These are phyloP conservation scores for Circinella umbellata DNA, from an alignment of 371 early-diverging fungal genomes.

Conservation along the genomic window DNA sequence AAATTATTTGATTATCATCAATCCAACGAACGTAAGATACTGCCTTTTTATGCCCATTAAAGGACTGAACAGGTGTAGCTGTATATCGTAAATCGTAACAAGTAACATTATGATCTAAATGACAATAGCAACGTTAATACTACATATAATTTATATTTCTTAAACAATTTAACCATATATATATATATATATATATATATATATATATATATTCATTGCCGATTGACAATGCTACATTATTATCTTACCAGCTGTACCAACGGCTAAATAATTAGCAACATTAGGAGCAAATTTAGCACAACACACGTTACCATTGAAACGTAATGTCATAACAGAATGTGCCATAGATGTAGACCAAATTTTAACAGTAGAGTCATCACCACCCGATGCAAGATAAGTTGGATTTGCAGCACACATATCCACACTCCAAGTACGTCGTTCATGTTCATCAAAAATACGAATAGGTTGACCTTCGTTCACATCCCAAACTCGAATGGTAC, in stretches of 20 bases:
- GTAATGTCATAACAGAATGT: conserved; percentile 76
- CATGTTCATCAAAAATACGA: conserved; percentile 81
- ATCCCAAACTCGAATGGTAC: conserved; percentile 88
- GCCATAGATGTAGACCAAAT: conserved; percentile 82
- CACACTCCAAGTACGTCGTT: conserved; percentile 89
- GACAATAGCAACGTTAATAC: too few species aligned
- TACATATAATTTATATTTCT: too few species aligned
- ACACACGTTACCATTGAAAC: conserved; percentile 87
- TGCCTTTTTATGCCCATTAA: conserved; percentile 87
- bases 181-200: conserved; percentile 5
- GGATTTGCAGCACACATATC: conserved; percentile 83
- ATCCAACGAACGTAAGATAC: conserved; percentile 92
- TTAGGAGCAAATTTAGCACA: conserved; percentile 90
- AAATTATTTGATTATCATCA: conserved; percentile 72
- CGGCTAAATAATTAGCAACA: conserved; percentile 72
- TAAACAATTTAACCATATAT: too few species aligned
- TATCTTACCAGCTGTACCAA: conserved; percentile 83
- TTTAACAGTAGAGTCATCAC: conserved; percentile 90
- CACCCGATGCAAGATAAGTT: conserved; percentile 79
- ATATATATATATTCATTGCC: conserved; percentile 9
- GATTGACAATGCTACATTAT: neutral
- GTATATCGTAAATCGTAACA: conserved; percentile 86
- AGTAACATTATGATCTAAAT: conserved; percentile 81
- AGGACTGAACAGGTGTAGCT: conserved; percentile 65
- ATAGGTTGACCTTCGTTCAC: conserved; percentile 64